These are phyloP conservation scores for Albophoma yamanashiensis DNA, from an alignment of 2,329 filamentous ascomycete species.

Conservation along the genomic window DNA sequence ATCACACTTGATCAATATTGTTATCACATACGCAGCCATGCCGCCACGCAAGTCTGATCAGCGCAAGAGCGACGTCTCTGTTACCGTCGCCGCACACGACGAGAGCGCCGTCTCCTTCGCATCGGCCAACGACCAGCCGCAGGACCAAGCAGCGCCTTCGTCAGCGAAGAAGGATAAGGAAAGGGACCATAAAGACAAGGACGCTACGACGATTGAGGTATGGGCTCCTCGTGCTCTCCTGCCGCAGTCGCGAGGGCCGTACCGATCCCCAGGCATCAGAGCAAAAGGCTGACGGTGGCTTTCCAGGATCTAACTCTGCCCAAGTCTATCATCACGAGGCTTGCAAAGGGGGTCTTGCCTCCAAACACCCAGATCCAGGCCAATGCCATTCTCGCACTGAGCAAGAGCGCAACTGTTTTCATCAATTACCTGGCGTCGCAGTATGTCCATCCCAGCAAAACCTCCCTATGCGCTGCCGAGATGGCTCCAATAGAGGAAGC, in stretches of 20 bases:
- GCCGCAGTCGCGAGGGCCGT: neutral
- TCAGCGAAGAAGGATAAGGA: conserved; percentile 21
- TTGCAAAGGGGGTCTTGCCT: conserved; percentile 71
- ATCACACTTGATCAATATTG: neutral
- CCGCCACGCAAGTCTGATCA: conserved; percentile 45
- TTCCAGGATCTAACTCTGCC: conserved; percentile 64
- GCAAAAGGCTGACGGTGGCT: neutral
- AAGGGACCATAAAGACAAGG: conserved; percentile 16
- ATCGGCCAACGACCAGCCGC: conserved; percentile 8
- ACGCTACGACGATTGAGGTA: conserved; percentile 44
- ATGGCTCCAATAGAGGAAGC: neutral
- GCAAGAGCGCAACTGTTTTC: conserved; percentile 74
- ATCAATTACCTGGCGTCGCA: conserved; percentile 68
- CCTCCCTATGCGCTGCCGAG: neutral
- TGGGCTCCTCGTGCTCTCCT: neutral
- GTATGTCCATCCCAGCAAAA: conserved; percentile 37
- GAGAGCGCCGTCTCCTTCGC: conserved; percentile 4
- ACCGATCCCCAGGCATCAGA: neutral
- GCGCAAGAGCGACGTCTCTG: conserved; percentile 34
- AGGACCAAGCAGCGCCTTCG: conserved; percentile 11
- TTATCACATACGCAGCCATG: conserved; percentile 24
- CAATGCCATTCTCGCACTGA: conserved; percentile 69
- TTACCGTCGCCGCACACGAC: conserved; percentile 25
- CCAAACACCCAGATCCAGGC: conserved; percentile 76
- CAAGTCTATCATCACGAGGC: conserved; percentile 68